These are phyloP conservation scores for Toxoplasma gondii DNA, from an alignment of 169 alveolate species.

Conservation along the genomic window DNA sequence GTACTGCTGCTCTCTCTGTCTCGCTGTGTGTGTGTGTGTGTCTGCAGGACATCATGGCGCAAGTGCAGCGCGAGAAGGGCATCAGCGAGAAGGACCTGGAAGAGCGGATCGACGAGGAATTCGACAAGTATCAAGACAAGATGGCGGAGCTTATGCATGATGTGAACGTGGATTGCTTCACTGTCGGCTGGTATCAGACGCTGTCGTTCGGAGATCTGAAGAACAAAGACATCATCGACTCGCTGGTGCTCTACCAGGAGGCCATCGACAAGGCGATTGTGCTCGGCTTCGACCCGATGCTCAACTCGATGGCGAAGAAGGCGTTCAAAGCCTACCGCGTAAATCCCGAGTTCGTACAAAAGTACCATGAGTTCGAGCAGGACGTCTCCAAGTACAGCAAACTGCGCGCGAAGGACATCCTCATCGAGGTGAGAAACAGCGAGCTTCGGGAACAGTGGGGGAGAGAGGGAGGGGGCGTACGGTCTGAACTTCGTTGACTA, in stretches of 20 bases:
- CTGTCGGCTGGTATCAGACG: constrained; percentile 89
- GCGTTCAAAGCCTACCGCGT: constrained; percentile 86
- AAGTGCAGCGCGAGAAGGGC: constrained; percentile 76
- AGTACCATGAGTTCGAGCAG: constrained; percentile 71
- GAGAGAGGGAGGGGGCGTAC: neutral
- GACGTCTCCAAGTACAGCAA: constrained; percentile 76
- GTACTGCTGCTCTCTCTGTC: neutral
- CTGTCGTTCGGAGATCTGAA: constrained; percentile 83
- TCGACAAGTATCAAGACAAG: constrained; percentile 83
- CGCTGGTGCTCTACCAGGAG: constrained; percentile 81
- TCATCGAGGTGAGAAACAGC: constrained; percentile 14
- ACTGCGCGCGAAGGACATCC: constrained; percentile 56
- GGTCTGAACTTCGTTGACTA: no score
- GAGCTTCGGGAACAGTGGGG: neutral
- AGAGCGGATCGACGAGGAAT: constrained; percentile 83
- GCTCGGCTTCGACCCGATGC: constrained; percentile 79
- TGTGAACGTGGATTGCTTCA: constrained; percentile 84
- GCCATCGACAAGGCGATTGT: constrained; percentile 78
- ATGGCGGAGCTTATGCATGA: constrained; percentile 87
- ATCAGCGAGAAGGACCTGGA: constrained; percentile 82
- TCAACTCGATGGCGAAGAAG: constrained; percentile 63
- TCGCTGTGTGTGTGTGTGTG: neutral
- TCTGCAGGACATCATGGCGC: constrained; percentile 73
- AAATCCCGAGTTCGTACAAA: constrained; percentile 73
- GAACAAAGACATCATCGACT: constrained; percentile 81